These are phyloP conservation scores for Raffaelea ambrosiae DNA, from an alignment of 2,329 filamentous ascomycete species.

Conservation along the genomic window DNA sequence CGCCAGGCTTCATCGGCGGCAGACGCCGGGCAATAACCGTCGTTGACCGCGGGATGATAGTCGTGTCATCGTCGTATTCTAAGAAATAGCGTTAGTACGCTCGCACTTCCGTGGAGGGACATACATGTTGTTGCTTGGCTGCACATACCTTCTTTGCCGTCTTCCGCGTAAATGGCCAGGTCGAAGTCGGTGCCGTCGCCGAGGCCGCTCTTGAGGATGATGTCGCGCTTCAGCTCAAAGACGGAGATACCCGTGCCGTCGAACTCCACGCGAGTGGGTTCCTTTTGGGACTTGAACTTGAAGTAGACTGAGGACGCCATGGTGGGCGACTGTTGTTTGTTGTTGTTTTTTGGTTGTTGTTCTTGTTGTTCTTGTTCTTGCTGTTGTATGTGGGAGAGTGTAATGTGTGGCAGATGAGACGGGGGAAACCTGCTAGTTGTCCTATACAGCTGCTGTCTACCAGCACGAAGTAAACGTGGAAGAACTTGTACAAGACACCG, in stretches of 20 bases:
- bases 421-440: no score
- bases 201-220: conserved; percentile 87
- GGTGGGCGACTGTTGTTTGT: no score
- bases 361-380: no score
- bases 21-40: conserved; percentile 84
- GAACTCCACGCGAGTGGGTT: conserved; percentile 88
- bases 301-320: conserved; percentile 99
- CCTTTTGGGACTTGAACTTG: conserved; percentile 99
- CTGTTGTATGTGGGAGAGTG: neutral
- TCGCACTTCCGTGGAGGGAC: neutral
- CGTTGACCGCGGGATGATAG: conserved; percentile 91
- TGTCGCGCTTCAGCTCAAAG: conserved; percentile 97
- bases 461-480: no score
- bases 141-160: conserved; percentile 74
- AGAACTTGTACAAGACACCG: no score
- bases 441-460: no score
- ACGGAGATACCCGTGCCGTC: conserved; percentile 97
- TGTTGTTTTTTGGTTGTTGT: no score
- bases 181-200: conserved; percentile 97
- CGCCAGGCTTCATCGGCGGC: conserved; percentile 75
- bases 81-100: neutral
- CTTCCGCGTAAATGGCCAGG: conserved; percentile 86
- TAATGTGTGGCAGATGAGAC: neutral
- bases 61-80: conserved; percentile 98
- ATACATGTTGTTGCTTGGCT: neutral